Evolutionary conservation across 2,329 filamentous ascomycete genomes (phyloP), one percentile per base, ranked within the genome.

Genomic region (Trichoderma cornu-damae): DNA sequence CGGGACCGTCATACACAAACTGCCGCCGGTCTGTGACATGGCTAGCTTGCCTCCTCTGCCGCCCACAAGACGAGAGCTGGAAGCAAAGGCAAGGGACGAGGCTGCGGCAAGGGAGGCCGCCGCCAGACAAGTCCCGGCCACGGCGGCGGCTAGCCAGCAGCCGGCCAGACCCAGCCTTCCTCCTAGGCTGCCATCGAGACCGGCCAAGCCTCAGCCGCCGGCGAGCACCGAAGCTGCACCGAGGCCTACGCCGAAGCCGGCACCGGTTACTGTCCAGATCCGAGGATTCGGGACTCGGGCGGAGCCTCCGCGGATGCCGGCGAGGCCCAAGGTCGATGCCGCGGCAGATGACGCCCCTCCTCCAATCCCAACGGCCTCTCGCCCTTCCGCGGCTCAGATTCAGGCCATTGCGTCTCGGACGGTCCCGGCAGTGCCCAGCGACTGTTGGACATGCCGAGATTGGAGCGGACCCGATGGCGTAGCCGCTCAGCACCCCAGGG

Each of bases 381-480:
- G 81, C 4, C 82, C 82, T 2, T 77, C 77, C 2, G 65, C 70
- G 9, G 72, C 76, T n/a, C 76, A 83, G 62, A 78, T 83, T 30
- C 72, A 79, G 53, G 75, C 77, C 2, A 72, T 70, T 4, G 69
- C 72, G 11, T 65, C 69, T 42, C 71, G 71, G 46, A 62, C 65
- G 8, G 65, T 65, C 12, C 56, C 69, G 11, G 61, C 64, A 18
- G 63, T 62, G 6, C 62, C 65, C 14, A 65, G 67, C 28, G 70
- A 72, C n/a, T 97, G 94, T 69, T 78, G 96, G 52, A 76, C 84
- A 58, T 97, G 94, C 69, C 85, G 92, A 62, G 92, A 97, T 73
- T 97, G 95, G 72, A 91, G 89, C 6, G 84, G 74, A 0, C 87
- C 90, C 0, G 94, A 97, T 72, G 72, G 72, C 12, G 86, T 95